phyloP scores from a whole-genome alignment of 2,329 filamentous ascomycete genomes.

The Fusarium lyarnte region DNA sequence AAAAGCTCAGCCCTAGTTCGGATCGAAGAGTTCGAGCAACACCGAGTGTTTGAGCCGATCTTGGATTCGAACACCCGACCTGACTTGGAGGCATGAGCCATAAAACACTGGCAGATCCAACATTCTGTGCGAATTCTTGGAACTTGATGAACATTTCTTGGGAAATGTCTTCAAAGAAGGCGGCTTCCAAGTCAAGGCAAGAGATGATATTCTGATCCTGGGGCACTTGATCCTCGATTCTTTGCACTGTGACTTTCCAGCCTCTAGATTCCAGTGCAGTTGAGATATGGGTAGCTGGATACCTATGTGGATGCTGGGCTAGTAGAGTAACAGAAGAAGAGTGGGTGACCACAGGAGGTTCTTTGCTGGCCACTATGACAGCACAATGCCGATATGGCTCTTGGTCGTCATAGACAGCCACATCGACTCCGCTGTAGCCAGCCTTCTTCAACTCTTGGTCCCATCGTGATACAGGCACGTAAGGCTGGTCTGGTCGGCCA shows the following conservation, averaged over 20 bases:
- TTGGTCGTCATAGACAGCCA: not conserved
- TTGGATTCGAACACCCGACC: not conserved
- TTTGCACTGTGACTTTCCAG: not conserved
- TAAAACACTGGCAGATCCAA: not conserved
- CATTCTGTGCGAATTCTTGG: not conserved
- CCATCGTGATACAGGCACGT: slow-evolving; percentile 11
- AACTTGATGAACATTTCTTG: not conserved
- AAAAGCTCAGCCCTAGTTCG: slow-evolving; percentile 1
- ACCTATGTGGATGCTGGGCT: not conserved
- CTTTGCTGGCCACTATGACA: slow-evolving; percentile 5
- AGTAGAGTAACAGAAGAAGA: not conserved
- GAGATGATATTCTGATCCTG: not conserved
- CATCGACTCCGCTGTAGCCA: slow-evolving; percentile 5
- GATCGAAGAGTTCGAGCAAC: slow-evolving; percentile 12
- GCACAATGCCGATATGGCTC: slow-evolving; percentile 8
- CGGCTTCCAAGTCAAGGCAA: slow-evolving; percentile 4
- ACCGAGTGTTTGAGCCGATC: not conserved
- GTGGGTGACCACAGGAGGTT: not conserved
- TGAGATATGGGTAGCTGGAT: not conserved
- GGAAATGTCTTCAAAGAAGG: slow-evolving; percentile 5
- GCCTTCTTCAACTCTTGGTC: not conserved
- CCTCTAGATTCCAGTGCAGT: not conserved
- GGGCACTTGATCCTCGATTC: not conserved
- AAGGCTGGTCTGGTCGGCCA: slow-evolving; percentile 3
- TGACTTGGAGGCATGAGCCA: slow-evolving; percentile 3